phyloP scores from a whole-genome alignment of 78 protist species.

The Monosiga brevicollis region DNA sequence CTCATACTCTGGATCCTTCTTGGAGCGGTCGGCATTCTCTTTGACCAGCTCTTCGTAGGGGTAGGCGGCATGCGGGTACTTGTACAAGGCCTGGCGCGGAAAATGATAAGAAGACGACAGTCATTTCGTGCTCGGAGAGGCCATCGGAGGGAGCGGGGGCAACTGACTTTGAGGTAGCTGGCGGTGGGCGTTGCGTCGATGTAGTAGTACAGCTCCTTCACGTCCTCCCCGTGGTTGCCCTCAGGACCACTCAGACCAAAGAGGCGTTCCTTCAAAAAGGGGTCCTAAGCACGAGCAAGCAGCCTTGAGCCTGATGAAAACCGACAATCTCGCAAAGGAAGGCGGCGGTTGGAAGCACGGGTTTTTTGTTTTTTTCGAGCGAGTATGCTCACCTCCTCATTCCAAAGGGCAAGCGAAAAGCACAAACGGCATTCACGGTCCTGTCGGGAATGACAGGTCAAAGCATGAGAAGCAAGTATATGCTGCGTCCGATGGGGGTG shows the following conservation, averaged over 20 bases:
- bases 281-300: too few relatives aligned
- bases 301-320: too few relatives aligned
- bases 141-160: too few relatives aligned
- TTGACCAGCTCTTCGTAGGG: constrained; percentile 42
- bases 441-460: not conserved
- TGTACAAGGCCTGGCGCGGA: constrained; percentile 39
- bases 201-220: constrained; percentile 60
- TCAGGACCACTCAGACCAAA: constrained; percentile 61
- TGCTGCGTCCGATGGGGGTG: not conserved
- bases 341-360: too few relatives aligned
- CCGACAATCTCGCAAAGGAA: too few relatives aligned
- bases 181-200: constrained; percentile 52
- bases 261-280: constrained; percentile 70
- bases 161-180: constrained; percentile 24
- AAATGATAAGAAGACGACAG: not conserved
- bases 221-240: constrained; percentile 35
- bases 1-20: constrained; percentile 52
- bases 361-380: too few relatives aligned
- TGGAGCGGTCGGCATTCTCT: not conserved
- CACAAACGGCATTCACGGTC: constrained; percentile 35
- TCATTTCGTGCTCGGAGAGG: too few relatives aligned
- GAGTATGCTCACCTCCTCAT: too few relatives aligned
- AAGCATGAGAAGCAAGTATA: not conserved
- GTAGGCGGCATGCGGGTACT: constrained; percentile 67
- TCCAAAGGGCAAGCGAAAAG: constrained; percentile 61